Base-by-base conservation (phyloP, 2,329 filamentous ascomycete genomes). In the Blastomyces emzantsi region DNA sequence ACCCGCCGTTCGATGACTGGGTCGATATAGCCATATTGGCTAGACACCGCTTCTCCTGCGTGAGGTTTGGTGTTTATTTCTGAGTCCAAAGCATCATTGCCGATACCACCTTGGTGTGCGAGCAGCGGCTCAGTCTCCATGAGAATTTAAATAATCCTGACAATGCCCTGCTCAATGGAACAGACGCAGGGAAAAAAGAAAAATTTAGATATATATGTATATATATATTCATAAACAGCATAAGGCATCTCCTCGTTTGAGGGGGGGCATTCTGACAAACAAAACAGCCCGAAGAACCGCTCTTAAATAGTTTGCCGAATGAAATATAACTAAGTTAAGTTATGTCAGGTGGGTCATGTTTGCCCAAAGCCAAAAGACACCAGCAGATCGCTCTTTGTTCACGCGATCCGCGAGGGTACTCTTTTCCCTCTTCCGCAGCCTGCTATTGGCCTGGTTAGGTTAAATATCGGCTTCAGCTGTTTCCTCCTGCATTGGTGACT, bases 1-100 rank as follows among this genome's bases (percentile, higher is more conserved):
- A 78, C 68, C 17, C 72, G 71, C 36, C 68, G 68, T 65, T 78
- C 76, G 28, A 76, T 43, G 33, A 67, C 70, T 11, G 74, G 73
- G 58, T 77, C 73, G 58, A 77, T 74, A 3, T 62, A 15, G 59
- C 65, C 36, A 36, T 60, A 36, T 33, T 30, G 25, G n/a, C 36
- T n/a, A 8, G 33, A 25, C 33, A 19, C 17, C 9, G 36, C 9
- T 6, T 57, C 55, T 13, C 15, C 55, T 6, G 11, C 17, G 1
- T 28, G 36, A 3, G 55, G 55, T 57, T 39, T 57, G n/a, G 55
- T 41, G n/a, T n/a, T 43, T 19, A 36, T 25, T 41, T 57, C n/a
- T 25, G 33, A n/a, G n/a, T 57, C 55, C 30, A n/a, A 15, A 17
- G 55, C 8, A 25, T 15, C 33, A 41, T 41, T 8, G 36, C 36